Evolutionary conservation across 768 basidiomycete genomes (phyloP).

Genomic region (Naganishia onofrii): DNA sequence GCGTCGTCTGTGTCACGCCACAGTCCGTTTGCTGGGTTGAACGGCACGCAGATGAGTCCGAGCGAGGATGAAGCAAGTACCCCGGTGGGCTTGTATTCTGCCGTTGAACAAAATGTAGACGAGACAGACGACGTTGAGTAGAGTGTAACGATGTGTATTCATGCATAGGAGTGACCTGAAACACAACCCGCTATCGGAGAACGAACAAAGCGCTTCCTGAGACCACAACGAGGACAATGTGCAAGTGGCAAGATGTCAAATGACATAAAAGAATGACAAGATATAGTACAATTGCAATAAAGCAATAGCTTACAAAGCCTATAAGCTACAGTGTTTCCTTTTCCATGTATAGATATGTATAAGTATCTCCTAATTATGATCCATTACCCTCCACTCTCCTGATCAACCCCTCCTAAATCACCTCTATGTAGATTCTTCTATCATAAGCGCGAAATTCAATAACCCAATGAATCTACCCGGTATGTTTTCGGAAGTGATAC

Average conservation of each 20-base stretch:
- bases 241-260: too few relatives aligned
- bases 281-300: not conserved
- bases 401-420: not conserved
- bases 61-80: not conserved
- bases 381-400: not conserved
- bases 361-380: conserved; percentile 1
- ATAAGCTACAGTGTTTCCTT: not conserved
- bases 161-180: too few relatives aligned
- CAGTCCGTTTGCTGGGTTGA: conserved; percentile 1
- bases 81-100: not conserved
- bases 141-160: not conserved
- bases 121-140: not conserved
- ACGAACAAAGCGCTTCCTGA: too few relatives aligned
- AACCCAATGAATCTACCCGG: not conserved
- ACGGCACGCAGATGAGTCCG: not conserved
- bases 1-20: conserved; percentile 18
- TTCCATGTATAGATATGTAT: not conserved
- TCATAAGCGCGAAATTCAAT: not conserved
- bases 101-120: not conserved
- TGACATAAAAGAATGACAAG: not conserved
- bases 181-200: too few relatives aligned
- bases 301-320: not conserved
- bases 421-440: not conserved
- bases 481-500: conserved; percentile 2
- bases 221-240: too few relatives aligned